These are phyloP conservation scores for Suhomyces canberraensis DNA, from an alignment of 805 yeast genomes.

Conservation along the genomic window DNA sequence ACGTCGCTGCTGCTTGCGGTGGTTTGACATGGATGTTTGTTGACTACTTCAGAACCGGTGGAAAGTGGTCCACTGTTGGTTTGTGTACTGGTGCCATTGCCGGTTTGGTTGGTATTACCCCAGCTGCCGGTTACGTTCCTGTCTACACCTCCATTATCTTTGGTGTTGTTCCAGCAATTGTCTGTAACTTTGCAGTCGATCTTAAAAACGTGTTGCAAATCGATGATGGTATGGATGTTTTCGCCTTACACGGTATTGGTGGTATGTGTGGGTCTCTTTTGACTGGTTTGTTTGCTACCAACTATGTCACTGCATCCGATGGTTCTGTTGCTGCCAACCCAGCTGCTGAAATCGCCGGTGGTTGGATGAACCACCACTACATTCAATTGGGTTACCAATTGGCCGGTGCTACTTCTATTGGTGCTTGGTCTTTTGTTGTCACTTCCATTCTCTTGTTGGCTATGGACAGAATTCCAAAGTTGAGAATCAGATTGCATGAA, in stretches of 20 bases:
- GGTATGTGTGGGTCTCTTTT: constrained; percentile 79
- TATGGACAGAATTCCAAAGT: constrained; percentile 75
- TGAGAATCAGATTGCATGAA: constrained; percentile 76
- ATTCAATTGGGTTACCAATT: constrained; percentile 85
- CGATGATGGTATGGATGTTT: constrained; percentile 95
- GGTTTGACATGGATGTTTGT: constrained; percentile 93
- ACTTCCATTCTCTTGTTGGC: constrained; percentile 64
- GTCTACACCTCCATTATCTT: constrained; percentile 83
- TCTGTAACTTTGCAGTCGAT: constrained; percentile 85
- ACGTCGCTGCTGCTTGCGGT: constrained; percentile 90
- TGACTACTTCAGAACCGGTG: constrained; percentile 82
- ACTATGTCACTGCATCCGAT: constrained; percentile 82
- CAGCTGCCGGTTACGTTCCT: constrained; percentile 96
- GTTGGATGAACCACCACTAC: constrained; percentile 84
- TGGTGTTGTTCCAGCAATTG: constrained; percentile 72
- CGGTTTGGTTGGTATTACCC: constrained; percentile 93
- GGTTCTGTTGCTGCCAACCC: constrained; percentile 47
- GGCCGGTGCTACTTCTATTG: constrained; percentile 70
- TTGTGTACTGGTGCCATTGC: constrained; percentile 91
- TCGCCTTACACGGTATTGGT: constrained; percentile 92
- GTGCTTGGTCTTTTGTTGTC: constrained; percentile 71
- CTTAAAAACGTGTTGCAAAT: constrained; percentile 66
- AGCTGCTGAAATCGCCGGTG: constrained; percentile 55
- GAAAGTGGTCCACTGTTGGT: constrained; percentile 91
- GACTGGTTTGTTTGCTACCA: constrained; percentile 92